These are phyloP conservation scores for Pilaira anomala DNA, from an alignment of 192 early-diverging fungal genomes.

Conservation along the genomic window DNA sequence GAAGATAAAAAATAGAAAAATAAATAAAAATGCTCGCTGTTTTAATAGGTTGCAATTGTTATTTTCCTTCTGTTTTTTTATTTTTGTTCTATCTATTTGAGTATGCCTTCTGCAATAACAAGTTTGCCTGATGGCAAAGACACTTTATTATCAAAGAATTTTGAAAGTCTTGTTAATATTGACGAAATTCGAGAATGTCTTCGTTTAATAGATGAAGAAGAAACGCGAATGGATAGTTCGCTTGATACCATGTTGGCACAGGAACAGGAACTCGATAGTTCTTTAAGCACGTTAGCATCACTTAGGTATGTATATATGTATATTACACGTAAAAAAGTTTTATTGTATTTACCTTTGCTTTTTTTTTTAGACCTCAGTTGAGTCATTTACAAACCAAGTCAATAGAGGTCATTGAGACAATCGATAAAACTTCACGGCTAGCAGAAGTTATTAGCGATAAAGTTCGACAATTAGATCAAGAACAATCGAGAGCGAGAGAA, in stretches of 20 bases:
- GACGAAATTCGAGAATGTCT: slow-evolving; percentile 60
- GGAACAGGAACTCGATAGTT: slow-evolving; percentile 26
- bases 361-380: slow-evolving; percentile 48
- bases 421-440: slow-evolving; percentile 63
- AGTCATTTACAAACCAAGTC: slow-evolving; percentile 47
- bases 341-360: slow-evolving; percentile 6
- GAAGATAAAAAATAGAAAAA: slow-evolving; percentile 5
- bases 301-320: neutral
- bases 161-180: slow-evolving; percentile 57
- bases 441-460: slow-evolving; percentile 83
- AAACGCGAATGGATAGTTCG: slow-evolving; percentile 55
- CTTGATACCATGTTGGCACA: slow-evolving; percentile 56
- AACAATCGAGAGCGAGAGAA: slow-evolving; percentile 67
- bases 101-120: slow-evolving; percentile 7
- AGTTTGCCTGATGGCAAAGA: neutral
- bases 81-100: too few relatives aligned
- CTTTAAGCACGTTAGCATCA: slow-evolving; percentile 49
- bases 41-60: too few relatives aligned
- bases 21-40: slow-evolving; percentile 5
- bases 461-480: slow-evolving; percentile 81
- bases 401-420: slow-evolving; percentile 46
- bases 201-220: slow-evolving; percentile 56
- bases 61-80: too few relatives aligned
- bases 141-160: slow-evolving; percentile 19
- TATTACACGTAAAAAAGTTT: neutral